Percentiles rank a stretch among this genome's conserved stretches.
Conservation (phyloP, 352 stramenopile genomes). For the Globisporangium abappressorium region DNA sequence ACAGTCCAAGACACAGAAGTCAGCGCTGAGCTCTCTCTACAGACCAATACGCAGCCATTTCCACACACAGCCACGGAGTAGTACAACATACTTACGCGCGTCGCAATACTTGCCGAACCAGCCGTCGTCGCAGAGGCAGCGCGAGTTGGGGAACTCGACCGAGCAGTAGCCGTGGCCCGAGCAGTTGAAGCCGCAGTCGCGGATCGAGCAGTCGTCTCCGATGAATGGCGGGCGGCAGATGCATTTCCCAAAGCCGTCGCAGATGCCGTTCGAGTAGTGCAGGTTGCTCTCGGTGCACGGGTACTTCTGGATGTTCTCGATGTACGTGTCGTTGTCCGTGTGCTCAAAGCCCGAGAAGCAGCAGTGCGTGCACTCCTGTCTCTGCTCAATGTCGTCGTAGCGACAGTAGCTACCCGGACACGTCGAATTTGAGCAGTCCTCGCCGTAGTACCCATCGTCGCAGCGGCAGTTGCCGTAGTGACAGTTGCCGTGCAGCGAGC, state of each 20-base stretch:
- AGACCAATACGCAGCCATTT: neutral
- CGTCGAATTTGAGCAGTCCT: constrained; percentile 94
- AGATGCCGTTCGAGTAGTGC: constrained; percentile 93
- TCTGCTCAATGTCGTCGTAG: constrained; percentile 84
- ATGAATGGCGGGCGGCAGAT: constrained; percentile 95
- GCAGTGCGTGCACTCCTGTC: constrained; percentile 92
- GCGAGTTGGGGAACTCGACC: constrained; percentile 94
- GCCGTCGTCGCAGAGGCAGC: constrained; percentile 94
- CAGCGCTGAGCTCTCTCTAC: neutral
- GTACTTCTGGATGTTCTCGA: constrained; percentile 90
- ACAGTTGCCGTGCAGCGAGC: constrained; percentile 90
- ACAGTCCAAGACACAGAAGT: neutral
- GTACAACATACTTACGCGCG: constrained; percentile 34
- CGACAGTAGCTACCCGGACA: constrained; percentile 93
- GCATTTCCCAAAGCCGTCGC: constrained; percentile 95
- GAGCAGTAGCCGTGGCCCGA: constrained; percentile 94
- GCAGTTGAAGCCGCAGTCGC: constrained; percentile 91
- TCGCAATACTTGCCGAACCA: constrained; percentile 95
- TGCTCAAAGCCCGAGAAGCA: constrained; percentile 90
- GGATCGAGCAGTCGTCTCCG: constrained; percentile 89
- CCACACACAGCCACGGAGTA: neutral
- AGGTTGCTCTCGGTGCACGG: constrained; percentile 78
- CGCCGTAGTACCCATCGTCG: constrained; percentile 94
- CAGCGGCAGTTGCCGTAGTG: constrained; percentile 92
- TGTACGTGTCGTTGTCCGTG: constrained; percentile 85